These are phyloP conservation scores for Fusarium pseudonygamai DNA, from an alignment of 2,329 filamentous ascomycete genomes.

Conservation along the genomic window DNA sequence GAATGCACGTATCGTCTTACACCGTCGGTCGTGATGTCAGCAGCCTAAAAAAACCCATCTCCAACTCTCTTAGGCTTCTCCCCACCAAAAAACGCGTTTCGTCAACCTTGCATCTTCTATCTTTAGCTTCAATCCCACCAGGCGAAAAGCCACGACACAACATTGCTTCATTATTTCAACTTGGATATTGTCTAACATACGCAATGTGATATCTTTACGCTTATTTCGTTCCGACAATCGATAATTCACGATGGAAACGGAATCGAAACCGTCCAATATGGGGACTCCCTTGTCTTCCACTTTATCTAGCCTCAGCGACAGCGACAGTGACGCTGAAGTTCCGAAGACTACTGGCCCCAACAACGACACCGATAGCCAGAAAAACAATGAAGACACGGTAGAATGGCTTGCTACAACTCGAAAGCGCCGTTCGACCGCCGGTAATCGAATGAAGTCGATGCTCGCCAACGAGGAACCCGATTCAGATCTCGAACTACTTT, in stretches of 20 bases:
- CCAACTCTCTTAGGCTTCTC: conserved; percentile 4
- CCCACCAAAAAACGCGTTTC: conserved; percentile 40
- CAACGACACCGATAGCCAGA: conserved; percentile 50
- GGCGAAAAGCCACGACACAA: conserved; percentile 16
- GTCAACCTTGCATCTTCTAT: conserved; percentile 31
- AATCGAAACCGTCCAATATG: conserved; percentile 44
- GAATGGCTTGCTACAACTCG: conserved; percentile 80
- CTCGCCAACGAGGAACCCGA: conserved; percentile 78
- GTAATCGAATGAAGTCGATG: conserved; percentile 83
- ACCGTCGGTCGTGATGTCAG: conserved; percentile 38
- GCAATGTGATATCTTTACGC: conserved; percentile 34
- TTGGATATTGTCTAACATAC: conserved; percentile 3
- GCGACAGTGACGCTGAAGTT: conserved; percentile 45
- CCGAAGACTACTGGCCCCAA: conserved; percentile 43
- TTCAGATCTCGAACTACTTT: conserved; percentile 76
- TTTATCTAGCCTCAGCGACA: conserved; percentile 44
- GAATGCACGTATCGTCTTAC: conserved; percentile 17
- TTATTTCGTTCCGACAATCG: not conserved
- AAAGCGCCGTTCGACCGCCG: conserved; percentile 80
- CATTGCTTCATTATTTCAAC: not conserved
- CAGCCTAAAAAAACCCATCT: conserved; percentile 32
- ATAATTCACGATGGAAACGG: conserved; percentile 43
- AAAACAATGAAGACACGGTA: conserved; percentile 51
- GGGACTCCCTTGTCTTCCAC: conserved; percentile 48
- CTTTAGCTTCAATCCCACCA: conserved; percentile 10